Evolutionary conservation across 495 filamentous ascomycete species (phyloP).

Genomic region (Penicillium lagena): DNA sequence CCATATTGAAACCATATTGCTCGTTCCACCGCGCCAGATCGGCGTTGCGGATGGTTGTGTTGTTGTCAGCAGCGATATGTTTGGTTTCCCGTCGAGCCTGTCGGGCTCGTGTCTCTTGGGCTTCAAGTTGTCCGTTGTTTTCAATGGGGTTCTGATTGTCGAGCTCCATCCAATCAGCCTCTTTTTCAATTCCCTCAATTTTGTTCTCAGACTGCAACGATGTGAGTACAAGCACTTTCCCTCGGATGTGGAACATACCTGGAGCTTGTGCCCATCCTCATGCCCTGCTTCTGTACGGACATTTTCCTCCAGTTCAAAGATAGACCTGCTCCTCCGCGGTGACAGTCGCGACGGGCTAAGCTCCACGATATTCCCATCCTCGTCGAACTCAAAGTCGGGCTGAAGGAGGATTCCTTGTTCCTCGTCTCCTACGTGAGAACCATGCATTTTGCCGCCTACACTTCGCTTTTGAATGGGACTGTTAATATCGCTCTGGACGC

Average conservation of each 20-base stretch:
- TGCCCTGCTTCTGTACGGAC: too few relatives aligned
- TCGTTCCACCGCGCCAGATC: slow-evolving; percentile 53
- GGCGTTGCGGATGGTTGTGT: slow-evolving; percentile 38
- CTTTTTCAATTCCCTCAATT: neutral
- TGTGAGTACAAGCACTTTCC: too few relatives aligned
- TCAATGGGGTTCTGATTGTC: slow-evolving; percentile 11
- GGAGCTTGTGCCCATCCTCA: too few relatives aligned
- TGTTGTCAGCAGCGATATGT: slow-evolving; percentile 22
- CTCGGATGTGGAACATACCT: too few relatives aligned
- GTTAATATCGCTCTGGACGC: slow-evolving; percentile 10
- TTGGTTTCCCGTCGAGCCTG: slow-evolving; percentile 23
- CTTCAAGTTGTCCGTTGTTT: neutral
- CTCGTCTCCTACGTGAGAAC: neutral
- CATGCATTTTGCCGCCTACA: slow-evolving; percentile 7
- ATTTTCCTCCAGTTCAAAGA: too few relatives aligned
- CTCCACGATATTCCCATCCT: slow-evolving; percentile 52
- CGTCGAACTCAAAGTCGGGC: slow-evolving; percentile 59
- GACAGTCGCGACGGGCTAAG: slow-evolving; percentile 16
- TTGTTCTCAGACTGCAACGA: too few relatives aligned
- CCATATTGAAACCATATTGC: slow-evolving; percentile 53
- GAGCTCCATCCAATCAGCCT: slow-evolving; percentile 12
- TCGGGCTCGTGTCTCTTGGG: neutral
- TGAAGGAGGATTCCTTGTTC: slow-evolving; percentile 51
- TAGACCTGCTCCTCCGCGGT: slow-evolving; percentile 5
- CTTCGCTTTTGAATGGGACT: slow-evolving; percentile 19